Percentiles rank a stretch among this genome's conserved stretches.
Conservation (phyloP, 1,139 yeast species). For the Geotrichum europaeum region DNA sequence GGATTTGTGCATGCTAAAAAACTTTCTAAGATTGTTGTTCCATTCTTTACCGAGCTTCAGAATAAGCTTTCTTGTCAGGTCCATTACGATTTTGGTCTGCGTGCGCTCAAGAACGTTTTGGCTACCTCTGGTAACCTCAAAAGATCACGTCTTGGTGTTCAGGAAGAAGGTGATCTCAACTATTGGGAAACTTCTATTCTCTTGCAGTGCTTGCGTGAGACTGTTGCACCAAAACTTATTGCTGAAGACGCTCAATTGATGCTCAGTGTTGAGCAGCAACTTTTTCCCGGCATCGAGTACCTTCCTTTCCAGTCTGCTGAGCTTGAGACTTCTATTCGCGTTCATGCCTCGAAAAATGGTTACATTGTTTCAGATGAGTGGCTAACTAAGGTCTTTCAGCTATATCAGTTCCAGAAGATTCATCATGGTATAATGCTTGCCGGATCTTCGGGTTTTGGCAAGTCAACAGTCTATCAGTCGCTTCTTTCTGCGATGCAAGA, state of each 20-base stretch:
- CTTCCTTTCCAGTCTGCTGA: slow-evolving; percentile 23
- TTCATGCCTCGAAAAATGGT: slow-evolving; percentile 29
- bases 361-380: slow-evolving; percentile 38
- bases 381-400: slow-evolving; percentile 54
- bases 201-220: slow-evolving; percentile 50
- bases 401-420: slow-evolving; percentile 54
- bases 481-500: slow-evolving; percentile 44
- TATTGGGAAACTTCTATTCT: slow-evolving; percentile 42
- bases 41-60: slow-evolving; percentile 47
- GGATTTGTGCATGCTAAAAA: slow-evolving; percentile 52
- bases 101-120: slow-evolving; percentile 68
- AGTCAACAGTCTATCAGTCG: slow-evolving; percentile 50
- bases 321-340: slow-evolving; percentile 20
- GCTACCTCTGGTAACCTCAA: slow-evolving; percentile 52
- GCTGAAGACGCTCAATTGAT: slow-evolving; percentile 45
- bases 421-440: slow-evolving; percentile 80
- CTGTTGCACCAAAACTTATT: slow-evolving; percentile 61
- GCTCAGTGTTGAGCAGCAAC: slow-evolving; percentile 28
- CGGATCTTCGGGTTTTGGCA: slow-evolving; percentile 76
- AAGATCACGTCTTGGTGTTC: slow-evolving; percentile 24
- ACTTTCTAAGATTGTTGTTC: slow-evolving; percentile 49
- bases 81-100: slow-evolving; percentile 87
- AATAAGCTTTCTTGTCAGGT: slow-evolving; percentile 44
- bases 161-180: slow-evolving; percentile 27
- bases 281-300: slow-evolving; percentile 31